Base-by-base conservation (phyloP, 306 rosid species). In the Pyrus communis region DNA sequence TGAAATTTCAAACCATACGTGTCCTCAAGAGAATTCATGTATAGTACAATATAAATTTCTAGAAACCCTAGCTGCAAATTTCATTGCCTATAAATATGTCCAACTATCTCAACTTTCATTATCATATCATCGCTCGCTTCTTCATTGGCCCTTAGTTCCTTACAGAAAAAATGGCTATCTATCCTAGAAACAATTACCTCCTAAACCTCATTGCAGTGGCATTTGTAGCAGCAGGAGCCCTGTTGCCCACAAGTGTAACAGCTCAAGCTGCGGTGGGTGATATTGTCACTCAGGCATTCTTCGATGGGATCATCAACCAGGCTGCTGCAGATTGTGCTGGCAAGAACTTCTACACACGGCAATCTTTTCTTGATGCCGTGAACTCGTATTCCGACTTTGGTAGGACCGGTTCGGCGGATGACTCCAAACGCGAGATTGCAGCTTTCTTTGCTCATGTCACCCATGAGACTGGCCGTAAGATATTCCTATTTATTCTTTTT, bases 391-490 rank as follows among this genome's bases (percentile, higher is more conserved):
- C 71, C n/a, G 33, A 23, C 9, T 83, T 83, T 18, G 83, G 75
- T 9, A 42, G 4, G 7, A 4, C 22, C 25, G 78, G 71, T n/a
- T 38, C 85, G 0, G 69, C 18, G 3, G 82, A 78, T 31, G 85
- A 69, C 35, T 43, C 77, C 19, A 83, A 83, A 49, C 83, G 83
- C 2, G 83, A 82, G 69, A 65, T 82, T 38, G 86, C 83, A 4
- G 86, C 86, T 33, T 78, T 78, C 71, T 78, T 82, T 33, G 86
- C 83, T 59, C 82, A 82, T 43, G 77, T 69, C 66, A 69, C 86
- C 2, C 78, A 78, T 45, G 86, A 82, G 49, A 78, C 83, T 46
- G 77, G 80, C 60, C 21, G 82, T 78, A 71, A 81, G 81, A 13
- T 55, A 55, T 55, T 55, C n/a, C 42, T 38, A 7, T 38, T 38